These are phyloP conservation scores for Pleurotus eryngii DNA, from an alignment of 768 basidiomycete species.

Conservation along the genomic window DNA sequence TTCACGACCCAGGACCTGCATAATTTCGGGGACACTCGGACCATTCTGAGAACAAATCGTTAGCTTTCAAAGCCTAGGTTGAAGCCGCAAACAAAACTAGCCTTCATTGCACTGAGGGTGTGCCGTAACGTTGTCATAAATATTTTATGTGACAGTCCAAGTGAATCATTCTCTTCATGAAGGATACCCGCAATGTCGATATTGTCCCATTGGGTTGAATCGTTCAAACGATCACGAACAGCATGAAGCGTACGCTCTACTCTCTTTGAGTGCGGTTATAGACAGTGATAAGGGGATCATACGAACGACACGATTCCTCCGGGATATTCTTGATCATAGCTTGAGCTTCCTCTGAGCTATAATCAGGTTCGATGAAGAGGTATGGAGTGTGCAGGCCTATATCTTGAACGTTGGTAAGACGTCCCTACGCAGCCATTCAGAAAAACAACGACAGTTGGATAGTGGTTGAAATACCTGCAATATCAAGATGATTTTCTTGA, in stretches of 20 bases:
- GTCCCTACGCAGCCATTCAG: slow-evolving; percentile 41
- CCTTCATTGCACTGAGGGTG: slow-evolving; percentile 83
- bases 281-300: neutral
- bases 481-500: slow-evolving; percentile 59
- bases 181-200: slow-evolving; percentile 34
- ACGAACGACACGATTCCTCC: slow-evolving; percentile 39
- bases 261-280: slow-evolving; percentile 8
- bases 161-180: slow-evolving; percentile 38
- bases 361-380: slow-evolving; percentile 74
- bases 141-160: slow-evolving; percentile 39
- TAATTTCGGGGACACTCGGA: slow-evolving; percentile 42
- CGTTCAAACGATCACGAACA: slow-evolving; percentile 26
- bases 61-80: neutral
- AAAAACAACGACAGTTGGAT: neutral
- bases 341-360: slow-evolving; percentile 49
- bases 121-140: slow-evolving; percentile 76
- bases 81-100: neutral
- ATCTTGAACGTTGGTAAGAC: slow-evolving; percentile 68
- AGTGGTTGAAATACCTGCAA: slow-evolving; percentile 44
- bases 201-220: slow-evolving; percentile 35
- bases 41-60: slow-evolving; percentile 36
- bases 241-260: slow-evolving; percentile 31
- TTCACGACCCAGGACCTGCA: slow-evolving; percentile 39
- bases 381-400: slow-evolving; percentile 67
- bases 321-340: slow-evolving; percentile 46